These are phyloP conservation scores for Exophiala aquamarina DNA, from an alignment of 2,329 filamentous ascomycete species.

Conservation along the genomic window DNA sequence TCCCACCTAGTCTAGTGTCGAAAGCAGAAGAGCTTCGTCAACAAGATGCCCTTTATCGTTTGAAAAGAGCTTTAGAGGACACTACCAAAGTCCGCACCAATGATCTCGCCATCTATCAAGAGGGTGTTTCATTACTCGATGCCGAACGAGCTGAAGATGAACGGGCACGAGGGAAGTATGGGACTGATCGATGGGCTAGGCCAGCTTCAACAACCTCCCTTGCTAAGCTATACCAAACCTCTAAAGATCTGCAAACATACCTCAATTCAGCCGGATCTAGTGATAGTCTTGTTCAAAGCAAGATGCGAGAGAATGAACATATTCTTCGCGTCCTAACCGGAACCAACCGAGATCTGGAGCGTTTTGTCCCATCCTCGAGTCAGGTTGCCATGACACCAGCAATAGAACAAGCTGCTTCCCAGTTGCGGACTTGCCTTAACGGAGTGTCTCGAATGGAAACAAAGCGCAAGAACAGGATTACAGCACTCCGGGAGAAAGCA, in stretches of 20 bases:
- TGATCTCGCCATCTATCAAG: slow-evolving; percentile 75
- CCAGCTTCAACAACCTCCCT: slow-evolving; percentile 68
- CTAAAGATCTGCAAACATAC: slow-evolving; percentile 80
- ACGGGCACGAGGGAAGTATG: slow-evolving; percentile 71
- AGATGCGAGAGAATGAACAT: slow-evolving; percentile 73
- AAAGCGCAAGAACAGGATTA: slow-evolving; percentile 74
- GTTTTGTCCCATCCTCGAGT: slow-evolving; percentile 84
- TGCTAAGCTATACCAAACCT: slow-evolving; percentile 70
- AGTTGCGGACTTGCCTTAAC: slow-evolving; percentile 76
- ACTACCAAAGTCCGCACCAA: slow-evolving; percentile 84
- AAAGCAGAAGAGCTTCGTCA: slow-evolving; percentile 94
- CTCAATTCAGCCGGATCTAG: slow-evolving; percentile 70
- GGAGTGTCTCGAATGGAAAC: slow-evolving; percentile 83
- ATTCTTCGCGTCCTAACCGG: slow-evolving; percentile 75
- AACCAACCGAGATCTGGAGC: slow-evolving; percentile 76
- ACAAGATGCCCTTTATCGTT: slow-evolving; percentile 75
- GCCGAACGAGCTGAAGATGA: slow-evolving; percentile 84
- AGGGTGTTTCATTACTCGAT: slow-evolving; percentile 74
- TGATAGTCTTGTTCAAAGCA: slow-evolving; percentile 71
- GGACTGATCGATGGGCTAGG: slow-evolving; percentile 81
- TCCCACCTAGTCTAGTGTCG: slow-evolving; percentile 80
- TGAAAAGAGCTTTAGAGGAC: slow-evolving; percentile 80
- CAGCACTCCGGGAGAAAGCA: slow-evolving; percentile 74
- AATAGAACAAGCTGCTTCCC: slow-evolving; percentile 75
- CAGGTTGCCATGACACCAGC: slow-evolving; percentile 75